These are phyloP conservation scores for Vitis labrusca DNA, from an alignment of 164 flowering plant genomes.

Conservation along the genomic window DNA sequence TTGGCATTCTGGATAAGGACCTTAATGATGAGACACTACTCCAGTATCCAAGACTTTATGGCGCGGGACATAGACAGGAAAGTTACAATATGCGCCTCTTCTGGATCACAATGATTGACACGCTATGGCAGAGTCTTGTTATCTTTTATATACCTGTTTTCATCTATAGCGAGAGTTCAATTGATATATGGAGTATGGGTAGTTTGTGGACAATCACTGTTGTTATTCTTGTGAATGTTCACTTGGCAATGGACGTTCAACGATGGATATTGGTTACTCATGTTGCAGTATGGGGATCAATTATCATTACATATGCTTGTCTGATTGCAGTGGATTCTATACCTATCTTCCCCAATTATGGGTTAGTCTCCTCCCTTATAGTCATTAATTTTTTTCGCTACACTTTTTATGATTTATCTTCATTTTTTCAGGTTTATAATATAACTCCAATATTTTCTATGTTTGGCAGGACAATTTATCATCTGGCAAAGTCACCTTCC, in stretches of 20 bases:
- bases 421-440: not conserved
- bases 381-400: not conserved
- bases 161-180: conserved; percentile 50
- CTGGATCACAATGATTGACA: conserved; percentile 89
- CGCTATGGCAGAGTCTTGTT: conserved; percentile 95
- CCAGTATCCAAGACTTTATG: conserved; percentile 76
- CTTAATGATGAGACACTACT: conserved; percentile 74
- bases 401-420: not conserved
- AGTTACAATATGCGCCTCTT: conserved; percentile 77
- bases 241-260: conserved; percentile 88
- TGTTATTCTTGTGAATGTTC: conserved; percentile 79
- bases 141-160: conserved; percentile 72
- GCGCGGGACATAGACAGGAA: conserved; percentile 83
- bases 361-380: conserved; percentile 47
- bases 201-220: conserved; percentile 91
- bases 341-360: conserved; percentile 73
- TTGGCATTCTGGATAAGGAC: conserved; percentile 87
- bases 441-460: not conserved
- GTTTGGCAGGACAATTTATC: conserved; percentile 78
- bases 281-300: conserved; percentile 85
- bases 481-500: conserved; percentile 52
- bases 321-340: conserved; percentile 81
- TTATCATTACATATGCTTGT: conserved; percentile 65
- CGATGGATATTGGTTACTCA: conserved; percentile 78
- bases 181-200: conserved; percentile 95